Percentiles rank a stretch among this genome's conserved stretches.
These are phyloP conservation scores for Leccinum aurantiacum DNA, from an alignment of 768 basidiomycete genomes.

Conservation along the genomic window DNA sequence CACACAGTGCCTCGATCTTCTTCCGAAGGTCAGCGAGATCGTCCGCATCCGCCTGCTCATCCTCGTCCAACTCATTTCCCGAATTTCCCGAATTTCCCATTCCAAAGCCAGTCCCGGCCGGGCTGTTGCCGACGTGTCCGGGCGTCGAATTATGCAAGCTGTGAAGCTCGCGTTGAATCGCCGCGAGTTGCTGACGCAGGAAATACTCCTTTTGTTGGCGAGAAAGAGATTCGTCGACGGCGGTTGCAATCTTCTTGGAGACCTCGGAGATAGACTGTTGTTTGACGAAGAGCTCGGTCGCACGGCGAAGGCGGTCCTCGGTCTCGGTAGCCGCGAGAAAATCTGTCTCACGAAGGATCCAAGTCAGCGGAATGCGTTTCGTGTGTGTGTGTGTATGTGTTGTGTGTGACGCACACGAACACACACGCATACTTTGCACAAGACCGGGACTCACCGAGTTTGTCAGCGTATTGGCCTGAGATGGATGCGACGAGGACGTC, in stretches of 20 bases:
- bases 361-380: slow-evolving; percentile 3
- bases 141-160: slow-evolving; percentile 43
- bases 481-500: slow-evolving; percentile 64
- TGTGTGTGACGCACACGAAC: background rate
- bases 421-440: background rate
- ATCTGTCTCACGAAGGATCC: slow-evolving; percentile 36
- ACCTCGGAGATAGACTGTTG: slow-evolving; percentile 79
- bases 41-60: slow-evolving; percentile 78
- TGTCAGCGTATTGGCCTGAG: slow-evolving; percentile 67
- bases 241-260: slow-evolving; percentile 74
- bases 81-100: slow-evolving; percentile 9
- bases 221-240: slow-evolving; percentile 81
- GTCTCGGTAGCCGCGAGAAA: slow-evolving; percentile 60
- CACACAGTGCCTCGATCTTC: slow-evolving; percentile 72
- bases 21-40: slow-evolving; percentile 71
- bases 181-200: slow-evolving; percentile 78
- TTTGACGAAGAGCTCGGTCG: slow-evolving; percentile 71
- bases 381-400: background rate
- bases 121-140: slow-evolving; percentile 13
- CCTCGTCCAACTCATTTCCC: slow-evolving; percentile 64
- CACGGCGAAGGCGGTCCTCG: slow-evolving; percentile 62
- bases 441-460: slow-evolving; percentile 52
- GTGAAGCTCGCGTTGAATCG: slow-evolving; percentile 75
- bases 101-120: slow-evolving; percentile 25
- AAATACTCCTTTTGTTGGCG: slow-evolving; percentile 89